A percentile compares a stretch with the other conserved stretches of the same genome.
Evolutionary conservation across 1,284 basidiomycete genomes (phyloP).

Genomic region (Ustilago cynodontis): DNA sequence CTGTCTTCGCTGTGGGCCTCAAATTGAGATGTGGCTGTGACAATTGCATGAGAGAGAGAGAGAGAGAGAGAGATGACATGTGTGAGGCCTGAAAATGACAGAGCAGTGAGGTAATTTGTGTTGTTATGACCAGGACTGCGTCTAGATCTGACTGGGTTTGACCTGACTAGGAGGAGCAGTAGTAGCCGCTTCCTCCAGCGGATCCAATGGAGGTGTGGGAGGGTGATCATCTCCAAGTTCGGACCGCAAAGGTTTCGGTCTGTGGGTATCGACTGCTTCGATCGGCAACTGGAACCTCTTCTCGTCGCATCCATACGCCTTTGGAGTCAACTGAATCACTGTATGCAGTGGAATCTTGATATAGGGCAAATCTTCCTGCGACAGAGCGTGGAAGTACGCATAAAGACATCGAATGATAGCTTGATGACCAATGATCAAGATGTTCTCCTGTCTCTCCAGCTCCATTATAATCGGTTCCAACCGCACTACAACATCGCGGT

Average conservation of each 20-base stretch:
- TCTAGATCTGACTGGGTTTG: conserved; percentile 16
- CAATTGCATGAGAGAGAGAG: conserved; percentile 5
- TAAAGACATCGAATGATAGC: conserved; percentile 74
- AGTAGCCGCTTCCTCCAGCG: conserved; percentile 49
- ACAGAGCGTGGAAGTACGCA: conserved; percentile 92
- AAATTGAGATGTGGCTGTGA: conserved; percentile 9
- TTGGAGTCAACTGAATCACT: conserved; percentile 95
- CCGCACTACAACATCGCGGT: conserved; percentile 89
- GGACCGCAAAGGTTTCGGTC: conserved; percentile 56
- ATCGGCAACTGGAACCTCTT: conserved; percentile 77
- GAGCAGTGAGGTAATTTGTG: neutral
- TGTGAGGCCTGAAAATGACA: neutral
- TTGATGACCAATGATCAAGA: conserved; percentile 96
- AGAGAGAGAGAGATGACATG: neutral
- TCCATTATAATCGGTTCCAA: conserved; percentile 99
- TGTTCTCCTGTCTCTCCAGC: conserved; percentile 95
- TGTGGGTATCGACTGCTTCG: conserved; percentile 68
- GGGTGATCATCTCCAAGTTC: conserved; percentile 40
- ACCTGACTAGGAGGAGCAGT: conserved; percentile 38
- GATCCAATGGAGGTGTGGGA: conserved; percentile 47
- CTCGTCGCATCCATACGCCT: conserved; percentile 98
- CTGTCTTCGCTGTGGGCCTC: neutral
- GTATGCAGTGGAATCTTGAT: conserved; percentile 91
- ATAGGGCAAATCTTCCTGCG: conserved; percentile 94
- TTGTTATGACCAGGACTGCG: neutral